Evolutionary conservation across 441 rosid genomes (phyloP).

Genomic region (Croton setiger): DNA sequence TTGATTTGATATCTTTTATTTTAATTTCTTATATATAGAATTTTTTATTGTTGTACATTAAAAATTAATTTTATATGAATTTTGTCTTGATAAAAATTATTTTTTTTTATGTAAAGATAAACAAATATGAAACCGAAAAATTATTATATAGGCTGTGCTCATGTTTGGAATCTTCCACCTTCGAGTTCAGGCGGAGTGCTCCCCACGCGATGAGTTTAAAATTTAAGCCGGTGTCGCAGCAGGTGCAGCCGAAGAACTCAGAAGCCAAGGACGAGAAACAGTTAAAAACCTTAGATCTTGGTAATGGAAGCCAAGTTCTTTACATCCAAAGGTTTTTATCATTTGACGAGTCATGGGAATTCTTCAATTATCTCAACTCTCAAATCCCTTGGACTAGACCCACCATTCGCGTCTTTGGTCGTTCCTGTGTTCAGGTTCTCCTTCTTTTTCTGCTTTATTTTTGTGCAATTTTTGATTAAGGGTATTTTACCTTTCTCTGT

Average conservation of each 20-base stretch:
- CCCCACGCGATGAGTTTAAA: conserved; percentile 23
- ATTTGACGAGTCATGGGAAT: conserved; percentile 50
- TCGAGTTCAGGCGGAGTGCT: too few relatives aligned
- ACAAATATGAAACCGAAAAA: too few relatives aligned
- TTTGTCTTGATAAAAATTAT: too few relatives aligned
- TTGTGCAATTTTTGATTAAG: background rate
- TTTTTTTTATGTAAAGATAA: too few relatives aligned
- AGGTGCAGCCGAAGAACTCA: background rate
- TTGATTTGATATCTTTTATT: too few relatives aligned
- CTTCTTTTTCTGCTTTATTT: background rate
- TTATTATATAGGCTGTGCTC: too few relatives aligned
- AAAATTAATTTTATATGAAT: too few relatives aligned
- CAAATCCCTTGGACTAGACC: conserved; percentile 87
- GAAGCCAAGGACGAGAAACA: conserved; percentile 12
- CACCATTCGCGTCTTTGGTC: conserved; percentile 70
- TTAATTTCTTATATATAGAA: too few relatives aligned
- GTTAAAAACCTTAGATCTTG: conserved; percentile 53
- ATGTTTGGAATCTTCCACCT: too few relatives aligned
- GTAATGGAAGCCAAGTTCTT: conserved; percentile 60
- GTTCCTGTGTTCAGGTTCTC: conserved; percentile 67
- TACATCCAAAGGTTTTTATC: conserved; percentile 52
- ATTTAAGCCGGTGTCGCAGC: conserved; percentile 15
- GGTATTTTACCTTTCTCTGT: background rate
- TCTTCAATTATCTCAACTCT: conserved; percentile 61
- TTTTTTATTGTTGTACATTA: too few relatives aligned